Evolutionary conservation across 805 yeast species (phyloP), one percentile per base, ranked within the genome.

Genomic region (Candida silvicultrix): DNA sequence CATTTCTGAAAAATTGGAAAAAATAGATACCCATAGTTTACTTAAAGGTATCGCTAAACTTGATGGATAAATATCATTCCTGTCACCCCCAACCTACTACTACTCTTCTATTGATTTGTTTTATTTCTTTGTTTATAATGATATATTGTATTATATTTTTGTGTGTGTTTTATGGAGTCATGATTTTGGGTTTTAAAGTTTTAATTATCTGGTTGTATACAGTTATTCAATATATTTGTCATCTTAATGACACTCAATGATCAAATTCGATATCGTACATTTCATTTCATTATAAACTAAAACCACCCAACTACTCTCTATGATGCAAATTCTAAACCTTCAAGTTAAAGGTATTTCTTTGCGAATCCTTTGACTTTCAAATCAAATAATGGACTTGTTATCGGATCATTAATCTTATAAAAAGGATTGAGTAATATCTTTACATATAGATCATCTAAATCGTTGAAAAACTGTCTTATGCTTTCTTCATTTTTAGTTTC

Each of bases 351-450:
- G 62, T 89, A 86, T 66, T 86, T 88, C 56, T 80, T 80, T 6
- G 95, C 95, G 48, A 85, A 63, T 25, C 73, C 63, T 58, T 85
- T 78, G 37, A 92, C 84, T 55, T 81, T 78, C 47, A 78, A 63
- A 65, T 92, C 97, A 62, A 92, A 92, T 16, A 74, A 79, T 1
- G 83, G 79, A 40, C 86, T 81, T 29, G 75, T 71, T 21, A 94
- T 86, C 2, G 89, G 82, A 51, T 83, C 85, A 57, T 87, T 85
- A 37, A 80, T 75, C 41, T 76, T 71, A 61, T 90, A 92, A 60
- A 94, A 94, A 1, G 99, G 98, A 53, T 83, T 86, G 70, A 92
- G 70, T 41, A 87, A 61, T 10, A 89, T 80, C 67, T 90, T 92
- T 20, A 87, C 89, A 56, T 92, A 94, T 42, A 92, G 68, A 55